These are phyloP conservation scores for Colletotrichum musicola DNA, from an alignment of 2,329 filamentous ascomycete genomes.

Conservation along the genomic window DNA sequence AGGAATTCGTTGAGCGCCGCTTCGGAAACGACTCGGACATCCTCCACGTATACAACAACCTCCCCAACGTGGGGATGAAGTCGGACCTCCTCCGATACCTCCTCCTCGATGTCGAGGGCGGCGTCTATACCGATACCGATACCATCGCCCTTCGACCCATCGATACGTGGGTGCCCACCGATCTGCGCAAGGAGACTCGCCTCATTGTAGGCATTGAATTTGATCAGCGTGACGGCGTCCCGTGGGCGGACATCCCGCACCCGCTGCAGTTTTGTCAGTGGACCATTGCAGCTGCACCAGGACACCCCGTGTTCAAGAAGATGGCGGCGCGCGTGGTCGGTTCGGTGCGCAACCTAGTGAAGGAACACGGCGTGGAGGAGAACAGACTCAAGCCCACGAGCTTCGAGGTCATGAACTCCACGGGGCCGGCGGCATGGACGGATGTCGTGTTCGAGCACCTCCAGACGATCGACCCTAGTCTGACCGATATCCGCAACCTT, in stretches of 20 bases:
- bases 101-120: conserved; percentile 80
- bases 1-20: conserved; percentile 41
- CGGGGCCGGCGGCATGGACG: conserved; percentile 49
- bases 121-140: conserved; percentile 73
- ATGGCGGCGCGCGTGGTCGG: conserved; percentile 44
- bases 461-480: conserved; percentile 40
- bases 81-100: conserved; percentile 78
- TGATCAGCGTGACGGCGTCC: conserved; percentile 43
- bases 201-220: conserved; percentile 48
- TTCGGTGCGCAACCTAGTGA: conserved; percentile 40
- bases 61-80: conserved; percentile 58
- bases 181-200: conserved; percentile 28
- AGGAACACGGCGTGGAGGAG: not conserved
- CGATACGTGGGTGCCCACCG: conserved; percentile 49
- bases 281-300: conserved; percentile 42
- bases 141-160: conserved; percentile 52
- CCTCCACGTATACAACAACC: conserved; percentile 40
- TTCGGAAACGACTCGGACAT: conserved; percentile 41
- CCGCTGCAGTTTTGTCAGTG: conserved; percentile 43
- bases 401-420: conserved; percentile 48
- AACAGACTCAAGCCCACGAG: conserved; percentile 41
- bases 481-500: conserved; percentile 25
- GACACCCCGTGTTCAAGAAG: conserved; percentile 46
- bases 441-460: conserved; percentile 48
- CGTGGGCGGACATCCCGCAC: conserved; percentile 40